A percentile compares a stretch with the other conserved stretches of the same genome.
Evolutionary conservation across 148 eudicot species (phyloP).

Genomic region (Polygonum maritimum): DNA sequence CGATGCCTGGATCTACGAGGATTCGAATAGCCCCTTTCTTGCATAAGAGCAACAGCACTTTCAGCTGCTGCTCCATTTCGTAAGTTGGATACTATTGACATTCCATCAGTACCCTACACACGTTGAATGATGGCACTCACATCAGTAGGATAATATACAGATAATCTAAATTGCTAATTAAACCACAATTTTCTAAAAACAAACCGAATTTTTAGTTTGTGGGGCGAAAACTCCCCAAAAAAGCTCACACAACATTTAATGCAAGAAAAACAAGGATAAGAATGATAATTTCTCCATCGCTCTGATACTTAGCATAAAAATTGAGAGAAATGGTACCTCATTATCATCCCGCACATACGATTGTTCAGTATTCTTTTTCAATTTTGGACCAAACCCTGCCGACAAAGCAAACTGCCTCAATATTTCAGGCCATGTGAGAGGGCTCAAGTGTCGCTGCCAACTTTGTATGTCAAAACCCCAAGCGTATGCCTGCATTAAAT

Average conservation of each 20-base stretch:
- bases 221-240: not conserved
- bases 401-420: slow-evolving; percentile 78
- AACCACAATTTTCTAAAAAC: not conserved
- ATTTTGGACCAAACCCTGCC: slow-evolving; percentile 83
- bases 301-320: not conserved
- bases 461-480: slow-evolving; percentile 89
- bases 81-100: slow-evolving; percentile 50
- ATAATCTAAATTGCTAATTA: not conserved
- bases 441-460: slow-evolving; percentile 75
- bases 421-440: slow-evolving; percentile 84
- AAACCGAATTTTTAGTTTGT: not conserved
- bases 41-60: slow-evolving; percentile 75
- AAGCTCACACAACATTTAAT: not conserved
- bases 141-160: not conserved
- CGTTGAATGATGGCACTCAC: not conserved
- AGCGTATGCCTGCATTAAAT: slow-evolving; percentile 57
- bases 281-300: not conserved
- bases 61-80: slow-evolving; percentile 87
- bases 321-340: slow-evolving; percentile 31
- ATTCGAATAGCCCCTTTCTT: slow-evolving; percentile 70
- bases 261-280: not conserved
- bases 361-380: slow-evolving; percentile 44
- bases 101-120: slow-evolving; percentile 62
- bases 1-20: slow-evolving; percentile 86
- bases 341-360: slow-evolving; percentile 48